Evolutionary conservation across 2,329 filamentous ascomycete species (phyloP).

Genomic region (Fusarium anthophilum): DNA sequence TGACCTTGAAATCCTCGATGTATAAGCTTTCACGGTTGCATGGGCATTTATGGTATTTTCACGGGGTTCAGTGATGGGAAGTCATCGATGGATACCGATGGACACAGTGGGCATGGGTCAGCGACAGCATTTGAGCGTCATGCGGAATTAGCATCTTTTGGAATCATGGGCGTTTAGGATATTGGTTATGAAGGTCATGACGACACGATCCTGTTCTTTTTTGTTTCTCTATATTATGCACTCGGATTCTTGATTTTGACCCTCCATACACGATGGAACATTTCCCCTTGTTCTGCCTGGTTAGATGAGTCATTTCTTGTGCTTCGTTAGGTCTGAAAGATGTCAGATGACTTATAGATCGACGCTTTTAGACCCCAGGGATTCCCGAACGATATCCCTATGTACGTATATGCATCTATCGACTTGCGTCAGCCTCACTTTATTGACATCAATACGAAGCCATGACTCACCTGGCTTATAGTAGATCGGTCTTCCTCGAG

Average conservation of each 20-base stretch:
- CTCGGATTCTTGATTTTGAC: not conserved
- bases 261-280: not conserved
- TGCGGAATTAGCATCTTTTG: conserved; percentile 8
- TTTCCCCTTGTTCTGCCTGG: not conserved
- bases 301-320: conserved; percentile 13
- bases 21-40: conserved; percentile 3
- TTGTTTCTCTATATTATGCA: not conserved
- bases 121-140: conserved; percentile 11
- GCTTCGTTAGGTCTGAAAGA: conserved; percentile 40
- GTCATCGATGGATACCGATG: not conserved
- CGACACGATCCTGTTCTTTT: conserved; percentile 19
- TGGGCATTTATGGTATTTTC: not conserved
- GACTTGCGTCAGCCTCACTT: conserved; percentile 19
- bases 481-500: conserved; percentile 66
- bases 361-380: conserved; percentile 69
- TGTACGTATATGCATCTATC: conserved; percentile 73
- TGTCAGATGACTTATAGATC: conserved; percentile 60
- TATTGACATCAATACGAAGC: not conserved
- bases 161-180: conserved; percentile 22
- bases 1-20: conserved; percentile 47
- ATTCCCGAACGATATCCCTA: conserved; percentile 70
- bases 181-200: conserved; percentile 15
- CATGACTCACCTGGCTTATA: conserved; percentile 76
- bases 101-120: not conserved
- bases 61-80: not conserved